Base-by-base conservation (phyloP, 768 basidiomycete genomes). In the Peribolospora baueri region DNA sequence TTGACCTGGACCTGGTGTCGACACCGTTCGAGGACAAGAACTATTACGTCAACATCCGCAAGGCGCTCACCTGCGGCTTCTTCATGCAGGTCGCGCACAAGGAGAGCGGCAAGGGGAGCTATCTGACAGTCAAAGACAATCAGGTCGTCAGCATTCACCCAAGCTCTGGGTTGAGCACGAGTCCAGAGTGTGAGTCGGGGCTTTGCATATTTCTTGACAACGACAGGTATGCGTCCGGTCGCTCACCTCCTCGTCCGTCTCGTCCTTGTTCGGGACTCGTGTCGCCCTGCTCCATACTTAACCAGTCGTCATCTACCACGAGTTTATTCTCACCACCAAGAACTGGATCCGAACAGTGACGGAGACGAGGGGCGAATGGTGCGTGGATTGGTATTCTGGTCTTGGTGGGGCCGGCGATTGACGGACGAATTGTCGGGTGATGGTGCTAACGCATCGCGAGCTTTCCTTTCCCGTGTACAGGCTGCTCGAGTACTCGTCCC, bases 51-150 rank as follows among this genome's bases (percentile, higher is more conserved):
- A 80, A 80, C 60, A 79, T 97, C 55, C 76, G 86, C 38, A 79
- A 80, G 67, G 81, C 82, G 0, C 72, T 97, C 25, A 81, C 84
- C 4, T 82, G 81, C 61, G 93, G 90, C 2, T 98, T 84, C 74
- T 98, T 95, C 70, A 95, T 93, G 91, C 91, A 95, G 65, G 78
- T 86, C 9, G 93, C 90, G 5, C 87, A 93, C 67, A 84, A 84
- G 66, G 87, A 90, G 65, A 84, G 85, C 3, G 84, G 86, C 65
- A 88, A 85, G 67, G 77, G 61, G 55, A 67, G 80, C 3, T 97
- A 98, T 65, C 58, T 81, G 58, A 98, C 90, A 0, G 79, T 93
- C 56, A 97, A 95, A 70, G 91, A 98, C 66, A 83, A 90, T 61
- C 90, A 93, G 71, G 83, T 77, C 42, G 84, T 85, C 5, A 72